Conservation (phyloP, 352 stramenopile genomes). For the Phytophthora citricola region DNA sequence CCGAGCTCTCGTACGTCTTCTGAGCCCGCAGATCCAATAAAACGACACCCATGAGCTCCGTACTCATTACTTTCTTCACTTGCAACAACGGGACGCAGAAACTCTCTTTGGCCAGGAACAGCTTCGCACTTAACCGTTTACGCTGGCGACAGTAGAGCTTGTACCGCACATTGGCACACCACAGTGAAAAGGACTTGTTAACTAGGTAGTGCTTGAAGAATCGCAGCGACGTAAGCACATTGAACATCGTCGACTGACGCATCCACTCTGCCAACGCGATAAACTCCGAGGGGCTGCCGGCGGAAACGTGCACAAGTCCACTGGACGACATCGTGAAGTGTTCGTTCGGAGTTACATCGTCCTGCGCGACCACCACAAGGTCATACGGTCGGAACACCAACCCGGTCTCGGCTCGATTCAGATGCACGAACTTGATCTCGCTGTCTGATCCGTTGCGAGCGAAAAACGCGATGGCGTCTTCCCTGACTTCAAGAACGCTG, state of each 20-base stretch:
- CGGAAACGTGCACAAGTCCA: constrained; percentile 77
- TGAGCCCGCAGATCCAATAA: constrained; percentile 86
- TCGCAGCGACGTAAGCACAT: constrained; percentile 92
- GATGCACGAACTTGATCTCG: constrained; percentile 95
- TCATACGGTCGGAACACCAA: constrained; percentile 92
- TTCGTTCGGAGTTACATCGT: constrained; percentile 78
- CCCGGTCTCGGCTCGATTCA: constrained; percentile 81
- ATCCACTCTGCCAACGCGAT: constrained; percentile 95
- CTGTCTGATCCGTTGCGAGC: constrained; percentile 90
- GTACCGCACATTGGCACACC: constrained; percentile 90
- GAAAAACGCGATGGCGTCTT: constrained; percentile 96
- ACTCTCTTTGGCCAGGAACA: constrained; percentile 93
- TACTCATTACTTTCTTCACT: constrained; percentile 89
- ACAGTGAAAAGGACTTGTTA: constrained; percentile 91
- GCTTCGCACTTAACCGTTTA: constrained; percentile 74
- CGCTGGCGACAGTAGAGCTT: constrained; percentile 92
- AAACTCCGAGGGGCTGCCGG: constrained; percentile 90
- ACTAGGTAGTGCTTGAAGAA: constrained; percentile 96
- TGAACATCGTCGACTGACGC: constrained; percentile 94
- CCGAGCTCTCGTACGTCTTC: constrained; percentile 89
- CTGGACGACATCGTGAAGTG: constrained; percentile 94
- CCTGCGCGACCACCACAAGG: constrained; percentile 86
- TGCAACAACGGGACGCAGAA: constrained; percentile 91
- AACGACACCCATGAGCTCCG: constrained; percentile 83
- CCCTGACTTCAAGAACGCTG: constrained; percentile 76